These are phyloP conservation scores for Ophiocordyceps sinensis DNA, from an alignment of 2,329 filamentous ascomycete species.

Conservation along the genomic window DNA sequence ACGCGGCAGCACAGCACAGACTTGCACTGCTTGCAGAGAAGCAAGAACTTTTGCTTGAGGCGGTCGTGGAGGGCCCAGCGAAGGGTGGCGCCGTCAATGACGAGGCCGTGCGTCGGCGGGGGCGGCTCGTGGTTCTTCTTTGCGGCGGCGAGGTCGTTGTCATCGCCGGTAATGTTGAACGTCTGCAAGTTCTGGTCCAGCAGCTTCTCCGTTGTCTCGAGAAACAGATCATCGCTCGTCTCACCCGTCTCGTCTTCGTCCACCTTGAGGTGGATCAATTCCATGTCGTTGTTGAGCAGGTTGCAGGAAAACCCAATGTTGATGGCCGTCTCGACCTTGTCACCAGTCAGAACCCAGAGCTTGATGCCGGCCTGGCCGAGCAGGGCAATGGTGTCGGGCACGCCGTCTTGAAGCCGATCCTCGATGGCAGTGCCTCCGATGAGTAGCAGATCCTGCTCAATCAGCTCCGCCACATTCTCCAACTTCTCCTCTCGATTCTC, in stretches of 20 bases:
- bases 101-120: conserved; percentile 73
- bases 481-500: conserved; percentile 84
- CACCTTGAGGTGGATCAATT: conserved; percentile 79
- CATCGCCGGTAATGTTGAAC: conserved; percentile 71
- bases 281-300: conserved; percentile 93
- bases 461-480: conserved; percentile 75
- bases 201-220: conserved; percentile 49
- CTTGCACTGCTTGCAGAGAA: conserved; percentile 94
- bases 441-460: conserved; percentile 79
- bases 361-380: conserved; percentile 93
- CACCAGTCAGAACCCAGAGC: conserved; percentile 93
- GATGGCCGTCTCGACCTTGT: conserved; percentile 98
- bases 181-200: conserved; percentile 57
- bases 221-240: conserved; percentile 30
- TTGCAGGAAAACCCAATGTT: conserved; percentile 99
- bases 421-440: conserved; percentile 94
- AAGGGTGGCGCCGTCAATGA: conserved; percentile 90
- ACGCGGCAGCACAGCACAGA: conserved; percentile 96
- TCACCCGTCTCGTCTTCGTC: conserved; percentile 52
- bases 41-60: conserved; percentile 79
- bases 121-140: conserved; percentile 76
- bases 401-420: conserved; percentile 89
- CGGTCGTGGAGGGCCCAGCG: conserved; percentile 72
- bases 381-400: conserved; percentile 86
- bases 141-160: conserved; percentile 70